Evolutionary conservation across 2,329 filamentous ascomycete genomes (phyloP).

Genomic region (Fusarium pseudocircinatum): DNA sequence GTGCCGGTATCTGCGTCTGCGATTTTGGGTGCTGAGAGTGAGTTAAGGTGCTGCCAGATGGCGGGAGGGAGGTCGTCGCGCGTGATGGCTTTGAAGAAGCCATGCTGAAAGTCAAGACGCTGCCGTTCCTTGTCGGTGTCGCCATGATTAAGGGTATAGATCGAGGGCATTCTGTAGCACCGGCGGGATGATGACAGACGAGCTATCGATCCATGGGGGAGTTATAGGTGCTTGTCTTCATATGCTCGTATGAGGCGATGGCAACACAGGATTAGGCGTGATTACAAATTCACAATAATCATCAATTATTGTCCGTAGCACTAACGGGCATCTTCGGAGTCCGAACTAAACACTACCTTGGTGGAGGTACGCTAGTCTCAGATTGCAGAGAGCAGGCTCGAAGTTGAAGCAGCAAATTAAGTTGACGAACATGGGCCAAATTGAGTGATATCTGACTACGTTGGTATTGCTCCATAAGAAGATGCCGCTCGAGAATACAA

Average conservation of each 20-base stretch:
- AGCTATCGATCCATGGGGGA: accelerated
- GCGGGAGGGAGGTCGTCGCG: accelerated
- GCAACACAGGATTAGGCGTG: too few relatives aligned
- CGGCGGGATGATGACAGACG: neutral
- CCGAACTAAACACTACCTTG: too few relatives aligned
- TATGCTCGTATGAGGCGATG: neutral
- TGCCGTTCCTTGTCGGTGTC: neutral
- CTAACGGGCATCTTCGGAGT: neutral
- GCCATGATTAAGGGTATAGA: neutral
- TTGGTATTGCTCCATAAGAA: too few relatives aligned
- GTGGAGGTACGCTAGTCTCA: too few relatives aligned
- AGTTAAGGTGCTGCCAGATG: neutral
- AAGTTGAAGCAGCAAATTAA: too few relatives aligned
- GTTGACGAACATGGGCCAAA: too few relatives aligned
- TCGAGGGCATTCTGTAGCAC: accelerated
- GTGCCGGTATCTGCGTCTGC: neutral
- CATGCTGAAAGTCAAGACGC: neutral
- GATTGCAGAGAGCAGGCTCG: too few relatives aligned
- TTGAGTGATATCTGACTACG: too few relatives aligned
- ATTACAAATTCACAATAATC: too few relatives aligned
- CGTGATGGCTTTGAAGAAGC: accelerated
- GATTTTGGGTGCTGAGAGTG: accelerated
- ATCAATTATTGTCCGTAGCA: neutral
- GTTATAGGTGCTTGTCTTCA: accelerated
- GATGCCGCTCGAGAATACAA: too few relatives aligned